These are phyloP conservation scores for Chaetomium sp. DNA, from an alignment of 2,329 filamentous ascomycete species.

Conservation along the genomic window DNA sequence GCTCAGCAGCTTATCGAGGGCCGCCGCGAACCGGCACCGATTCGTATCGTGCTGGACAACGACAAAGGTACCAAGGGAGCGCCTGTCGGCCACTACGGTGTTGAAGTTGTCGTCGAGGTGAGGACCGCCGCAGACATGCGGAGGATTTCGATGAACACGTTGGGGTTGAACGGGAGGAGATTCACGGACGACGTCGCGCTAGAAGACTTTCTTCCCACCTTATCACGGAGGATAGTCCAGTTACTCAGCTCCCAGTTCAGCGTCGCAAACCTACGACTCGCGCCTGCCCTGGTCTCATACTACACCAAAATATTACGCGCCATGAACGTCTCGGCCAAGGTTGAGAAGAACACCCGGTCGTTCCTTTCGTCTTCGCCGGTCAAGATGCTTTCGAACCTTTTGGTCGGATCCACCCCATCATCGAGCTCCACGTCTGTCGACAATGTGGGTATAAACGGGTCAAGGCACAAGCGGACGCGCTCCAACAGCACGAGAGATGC, in stretches of 20 bases:
- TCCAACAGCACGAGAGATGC: conserved; percentile 42
- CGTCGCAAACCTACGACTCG: conserved; percentile 56
- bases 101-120: conserved; percentile 65
- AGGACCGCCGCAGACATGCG: conserved; percentile 43
- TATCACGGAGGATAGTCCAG: conserved; percentile 68
- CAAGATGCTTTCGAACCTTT: conserved; percentile 79
- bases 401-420: conserved; percentile 49
- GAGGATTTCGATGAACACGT: conserved; percentile 44
- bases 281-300: conserved; percentile 65
- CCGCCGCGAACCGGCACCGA: conserved; percentile 59
- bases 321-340: conserved; percentile 56
- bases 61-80: conserved; percentile 60
- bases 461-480: conserved; percentile 38
- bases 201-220: conserved; percentile 66
- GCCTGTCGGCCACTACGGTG: conserved; percentile 59
- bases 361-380: conserved; percentile 80
- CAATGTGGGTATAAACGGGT: conserved; percentile 22
- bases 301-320: conserved; percentile 71
- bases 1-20: conserved; percentile 56
- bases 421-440: conserved; percentile 35
- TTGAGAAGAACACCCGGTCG: conserved; percentile 48
- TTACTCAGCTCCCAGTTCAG: conserved; percentile 65
- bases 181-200: conserved; percentile 67
- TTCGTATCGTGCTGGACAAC: conserved; percentile 68
- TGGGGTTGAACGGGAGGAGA: conserved; percentile 63